Evolutionary conservation across 192 early-diverging fungal species (phyloP), one percentile per base, ranked within the genome.

Genomic region (Coemansia sp.): DNA sequence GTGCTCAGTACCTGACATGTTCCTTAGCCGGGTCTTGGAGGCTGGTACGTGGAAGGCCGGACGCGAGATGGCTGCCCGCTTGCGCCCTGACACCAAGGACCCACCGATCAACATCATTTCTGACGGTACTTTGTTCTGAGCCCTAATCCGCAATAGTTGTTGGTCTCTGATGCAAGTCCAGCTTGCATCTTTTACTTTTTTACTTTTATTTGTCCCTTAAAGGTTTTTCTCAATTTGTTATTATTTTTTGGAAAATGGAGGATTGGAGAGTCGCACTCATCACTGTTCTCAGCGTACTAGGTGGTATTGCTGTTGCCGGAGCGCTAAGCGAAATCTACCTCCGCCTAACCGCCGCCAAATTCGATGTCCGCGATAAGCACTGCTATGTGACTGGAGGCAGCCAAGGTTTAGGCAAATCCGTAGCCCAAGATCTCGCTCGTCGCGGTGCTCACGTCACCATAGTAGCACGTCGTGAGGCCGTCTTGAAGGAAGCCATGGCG

Each of bases 41-140:
- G 95, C 85, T 62, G 95, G 96, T 0, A 98, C 95, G 6, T 98
- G 96, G 96, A 96, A 94, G 75, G 91, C 90, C 67, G 96, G 96
- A 5, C 86, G 96, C 14, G 96, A 98, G 74, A 84, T 93, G 6
- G 96, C 95, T 39, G 89, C 90, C 19, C 86, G 88, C 43, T 80
- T 88, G 65, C 81, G 96, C 19, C 87, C 89, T 21, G 88, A 88
- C n/a, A 90, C 93, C 21, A 88, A 90, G 69, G 94, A 92, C 21
- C 96, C 96, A 37, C 96, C 96, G 35, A 96, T 98, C 73, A 90
- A 92, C 62, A 91, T 96, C 69, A 85, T 92, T 16, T 91, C 89
- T 35, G 94, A 95, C 46, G 94, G 94, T 10, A 95, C 92, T 3
- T 83, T 95, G 47, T 95, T 95, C 72, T 95, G 82, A 73, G 46